Base-by-base conservation (phyloP, 495 filamentous ascomycete genomes). In the Neurospora sp. region DNA sequence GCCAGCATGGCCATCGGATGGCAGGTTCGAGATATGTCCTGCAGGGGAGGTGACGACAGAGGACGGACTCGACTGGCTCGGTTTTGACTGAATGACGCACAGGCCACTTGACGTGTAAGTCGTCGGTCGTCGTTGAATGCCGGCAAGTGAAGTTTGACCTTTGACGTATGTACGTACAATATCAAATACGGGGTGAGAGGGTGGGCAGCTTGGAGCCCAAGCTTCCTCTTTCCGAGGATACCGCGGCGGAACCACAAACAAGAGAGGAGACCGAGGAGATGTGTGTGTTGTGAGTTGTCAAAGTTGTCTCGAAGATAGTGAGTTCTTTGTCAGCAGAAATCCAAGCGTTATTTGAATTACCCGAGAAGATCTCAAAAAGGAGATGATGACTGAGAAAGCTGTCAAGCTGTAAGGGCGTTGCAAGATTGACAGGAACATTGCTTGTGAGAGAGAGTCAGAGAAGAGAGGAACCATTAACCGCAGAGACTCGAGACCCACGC, bases 1-100 rank as follows among this genome's bases (percentile, higher is more conserved):
- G 80, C 77, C 46, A 88, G 84, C 74, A 84, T 92, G 22, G 87
- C 84, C 20, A 87, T 90, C 71, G 90, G 90, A 11, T 87, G 90
- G 22, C 90, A 91, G 61, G 89, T 89, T 18, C 87, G 86, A 20
- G 84, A 87, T 70, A 80, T 78, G 65, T 82, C 82, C 6, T 80
- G 82, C 69, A 82, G 84, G 53, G 53, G 53, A 65, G 53, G 53
- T 65, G 53, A 61, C 53, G 53, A 61, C 20, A 61, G 53, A 31
- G 22, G 53, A 61, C 53, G 2, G 22, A 61, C 46, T 53, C 20
- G 22, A 59, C 20, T 31, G 48, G 48, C 5, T 6, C 27, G 53
- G 53, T 31, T 31, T 61, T 61, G 12, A 31, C 53, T 35, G 53
- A 35, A 61, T 35, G 53, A 35, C 53, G 53, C 53, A 65, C 53